Base-by-base conservation (phyloP, 2,329 filamentous ascomycete species). In the Chrysoporthe deuterocubensis region DNA sequence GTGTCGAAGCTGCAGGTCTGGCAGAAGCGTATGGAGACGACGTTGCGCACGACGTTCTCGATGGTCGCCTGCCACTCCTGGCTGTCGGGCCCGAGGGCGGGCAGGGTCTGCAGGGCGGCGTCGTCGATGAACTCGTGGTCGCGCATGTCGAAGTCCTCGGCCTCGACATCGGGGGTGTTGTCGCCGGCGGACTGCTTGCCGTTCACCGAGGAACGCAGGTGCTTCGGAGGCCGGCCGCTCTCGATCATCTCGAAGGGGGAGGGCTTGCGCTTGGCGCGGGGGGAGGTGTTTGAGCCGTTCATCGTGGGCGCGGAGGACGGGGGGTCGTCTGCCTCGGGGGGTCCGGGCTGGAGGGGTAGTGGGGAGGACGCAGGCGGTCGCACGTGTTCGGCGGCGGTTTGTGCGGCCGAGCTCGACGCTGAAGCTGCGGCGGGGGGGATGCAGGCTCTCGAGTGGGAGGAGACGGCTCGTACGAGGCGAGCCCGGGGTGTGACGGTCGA, bases 21-120 rank as follows among this genome's bases (percentile, higher is more conserved):
- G 78, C 95, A 98, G 82, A 99, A 99, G 73, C 97, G 92, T 75
- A 99, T 98, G n/a, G 95, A 97, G 62, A 99, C 96, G 21, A 98
- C 96, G 73, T 94, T 97, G 77, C 91, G 90, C 65, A 99, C 94
- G 3, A 99, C 96, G 70, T 89, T 91, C 79, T 97, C 94, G 69
- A 98, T 97, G 0, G 94, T 97, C 62, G 90, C 92, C 80, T 98
- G 95, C 96, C 96, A 99, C 81, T 97, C 94, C 34, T 89, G 89
- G 2, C 90, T 92, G 73, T 93, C 91, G 60, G 68, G 78, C 72
- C 34, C 85, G 80, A 61, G 78, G 70, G 81, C 77, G 66, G 81
- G 62, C 44, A 75, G 63, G 42, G 57, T 58, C 63, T 68, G 65
- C 32, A 67, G 66, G 43, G 70, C 60, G 13, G 60, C 50, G 34